These are phyloP conservation scores for Dryas alaskensis DNA, from an alignment of 306 rosid species.

Conservation along the genomic window DNA sequence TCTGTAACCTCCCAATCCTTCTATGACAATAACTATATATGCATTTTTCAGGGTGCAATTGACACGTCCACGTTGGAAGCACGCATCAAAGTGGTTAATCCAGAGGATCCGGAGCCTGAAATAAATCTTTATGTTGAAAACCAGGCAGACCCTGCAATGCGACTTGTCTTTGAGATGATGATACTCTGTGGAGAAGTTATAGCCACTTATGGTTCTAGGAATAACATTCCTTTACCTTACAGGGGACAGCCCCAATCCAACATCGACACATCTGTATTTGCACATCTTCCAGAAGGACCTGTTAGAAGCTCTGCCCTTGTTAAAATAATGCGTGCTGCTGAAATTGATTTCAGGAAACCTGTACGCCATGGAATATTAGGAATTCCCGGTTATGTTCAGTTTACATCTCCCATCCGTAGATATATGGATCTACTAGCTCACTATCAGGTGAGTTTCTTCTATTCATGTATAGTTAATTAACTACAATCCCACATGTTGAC, in stretches of 20 bases:
- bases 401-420: constrained; percentile 98
- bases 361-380: constrained; percentile 86
- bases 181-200: constrained; percentile 91
- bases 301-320: constrained; percentile 88
- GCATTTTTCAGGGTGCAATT: constrained; percentile 71
- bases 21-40: constrained; percentile 5
- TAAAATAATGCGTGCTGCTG: constrained; percentile 91
- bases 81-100: constrained; percentile 85
- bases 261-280: constrained; percentile 65
- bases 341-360: constrained; percentile 95
- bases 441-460: constrained; percentile 62
- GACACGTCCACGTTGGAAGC: constrained; percentile 76
- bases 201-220: constrained; percentile 71
- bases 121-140: constrained; percentile 87
- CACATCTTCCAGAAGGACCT: constrained; percentile 98
- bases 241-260: constrained; percentile 98
- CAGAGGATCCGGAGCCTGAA: constrained; percentile 76
- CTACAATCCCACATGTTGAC: constrained; percentile 9
- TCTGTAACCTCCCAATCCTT: background rate
- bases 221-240: constrained; percentile 86
- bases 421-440: constrained; percentile 95
- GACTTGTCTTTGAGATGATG: constrained; percentile 97
- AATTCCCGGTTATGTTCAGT: constrained; percentile 89
- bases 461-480: constrained; percentile 15
- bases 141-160: constrained; percentile 95